Evolutionary conservation across 2,329 filamentous ascomycete genomes (phyloP).

Genomic region (Parastagonospora avenae): DNA sequence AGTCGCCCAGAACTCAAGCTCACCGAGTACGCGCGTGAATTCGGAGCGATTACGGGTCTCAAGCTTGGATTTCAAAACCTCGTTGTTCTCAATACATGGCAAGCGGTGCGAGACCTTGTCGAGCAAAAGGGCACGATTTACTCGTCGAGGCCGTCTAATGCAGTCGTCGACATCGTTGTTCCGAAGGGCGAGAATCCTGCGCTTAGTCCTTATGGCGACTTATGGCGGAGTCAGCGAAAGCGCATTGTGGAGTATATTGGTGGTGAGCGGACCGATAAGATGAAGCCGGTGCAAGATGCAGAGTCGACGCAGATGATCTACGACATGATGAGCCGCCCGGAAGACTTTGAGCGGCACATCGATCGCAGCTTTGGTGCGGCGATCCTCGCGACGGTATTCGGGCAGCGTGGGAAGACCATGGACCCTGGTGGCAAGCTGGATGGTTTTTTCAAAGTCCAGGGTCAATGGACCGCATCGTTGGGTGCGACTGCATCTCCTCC

Average conservation of each 20-base stretch:
- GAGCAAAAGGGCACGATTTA: constrained; percentile 7
- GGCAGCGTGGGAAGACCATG: constrained; percentile 6
- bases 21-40: constrained; percentile 1
- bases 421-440: neutral
- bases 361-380: constrained; percentile 7
- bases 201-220: constrained; percentile 1
- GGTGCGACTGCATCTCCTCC: constrained; percentile 10
- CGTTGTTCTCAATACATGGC: constrained; percentile 8
- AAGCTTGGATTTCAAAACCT: constrained; percentile 4
- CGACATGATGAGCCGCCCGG: constrained; percentile 4
- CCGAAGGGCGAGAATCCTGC: neutral
- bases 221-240: constrained; percentile 10
- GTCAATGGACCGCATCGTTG: constrained; percentile 9
- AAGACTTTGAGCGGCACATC: constrained; percentile 5
- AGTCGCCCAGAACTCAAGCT: constrained; percentile 6
- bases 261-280: constrained; percentile 1
- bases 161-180: neutral
- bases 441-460: constrained; percentile 10
- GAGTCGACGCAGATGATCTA: constrained; percentile 16
- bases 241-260: constrained; percentile 4
- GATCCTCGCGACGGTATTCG: constrained; percentile 15
- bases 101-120: constrained; percentile 8
- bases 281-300: constrained; percentile 13
- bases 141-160: constrained; percentile 6
- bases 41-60: constrained; percentile 9